Evolutionary conservation across 2,329 filamentous ascomycete genomes (phyloP).

Genomic region (Nothomitra cinnamomea): DNA sequence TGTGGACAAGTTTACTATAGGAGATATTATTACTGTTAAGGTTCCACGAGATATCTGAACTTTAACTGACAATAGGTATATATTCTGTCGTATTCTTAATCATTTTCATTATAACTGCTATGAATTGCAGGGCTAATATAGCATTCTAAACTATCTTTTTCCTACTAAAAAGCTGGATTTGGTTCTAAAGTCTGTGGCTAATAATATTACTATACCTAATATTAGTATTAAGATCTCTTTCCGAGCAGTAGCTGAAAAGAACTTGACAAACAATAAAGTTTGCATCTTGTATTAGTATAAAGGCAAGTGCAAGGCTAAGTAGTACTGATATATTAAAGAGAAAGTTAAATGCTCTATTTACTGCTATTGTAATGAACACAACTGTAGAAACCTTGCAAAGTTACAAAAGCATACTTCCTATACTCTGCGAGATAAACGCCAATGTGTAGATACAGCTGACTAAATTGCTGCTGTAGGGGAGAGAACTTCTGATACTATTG

Average conservation of each 20-base stretch:
- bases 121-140: not conserved
- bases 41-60: not conserved
- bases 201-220: not conserved
- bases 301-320: not conserved
- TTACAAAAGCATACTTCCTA: no score
- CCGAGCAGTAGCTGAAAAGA: not conserved
- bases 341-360: no score
- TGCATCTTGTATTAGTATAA: not conserved
- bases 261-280: not conserved
- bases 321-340: not conserved
- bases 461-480: no score
- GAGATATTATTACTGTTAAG: not conserved
- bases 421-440: no score
- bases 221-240: not conserved
- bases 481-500: no score
- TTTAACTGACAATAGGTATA: not conserved
- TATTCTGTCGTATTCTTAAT: not conserved
- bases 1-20: not conserved
- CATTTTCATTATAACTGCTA: not conserved
- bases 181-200: not conserved
- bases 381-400: no score
- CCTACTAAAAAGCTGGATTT: not conserved
- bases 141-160: not conserved
- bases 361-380: no score
- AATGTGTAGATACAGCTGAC: no score